Conservation (phyloP, 805 yeast species). For the Candida ovalis region DNA sequence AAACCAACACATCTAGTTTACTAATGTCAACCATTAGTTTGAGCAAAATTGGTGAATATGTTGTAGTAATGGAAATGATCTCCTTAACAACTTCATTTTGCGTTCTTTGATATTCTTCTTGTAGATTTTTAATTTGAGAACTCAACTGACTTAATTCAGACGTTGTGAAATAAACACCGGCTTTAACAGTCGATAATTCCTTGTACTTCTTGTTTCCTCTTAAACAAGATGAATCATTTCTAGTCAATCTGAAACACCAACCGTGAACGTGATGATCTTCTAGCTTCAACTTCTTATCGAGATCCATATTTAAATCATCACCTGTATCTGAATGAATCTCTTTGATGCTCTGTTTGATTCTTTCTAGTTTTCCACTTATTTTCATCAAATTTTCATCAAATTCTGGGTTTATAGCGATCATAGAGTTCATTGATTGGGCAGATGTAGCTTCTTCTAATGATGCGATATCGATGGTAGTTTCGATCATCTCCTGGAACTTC, state of each 20-base stretch:
- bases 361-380: slow-evolving; percentile 56
- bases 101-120: slow-evolving; percentile 64
- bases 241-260: slow-evolving; percentile 90
- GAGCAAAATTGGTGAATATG: slow-evolving; percentile 77
- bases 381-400: slow-evolving; percentile 73
- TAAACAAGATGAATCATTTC: slow-evolving; percentile 80
- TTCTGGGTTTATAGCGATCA: slow-evolving; percentile 79
- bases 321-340: slow-evolving; percentile 61
- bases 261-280: slow-evolving; percentile 88
- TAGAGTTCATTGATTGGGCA: slow-evolving; percentile 24
- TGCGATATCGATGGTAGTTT: slow-evolving; percentile 84
- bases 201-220: slow-evolving; percentile 60
- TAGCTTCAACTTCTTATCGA: slow-evolving; percentile 82
- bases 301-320: slow-evolving; percentile 73
- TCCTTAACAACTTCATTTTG: slow-evolving; percentile 80
- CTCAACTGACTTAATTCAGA: slow-evolving; percentile 56
- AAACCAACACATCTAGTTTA: slow-evolving; percentile 74
- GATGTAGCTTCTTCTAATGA: slow-evolving; percentile 76
- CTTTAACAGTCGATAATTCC: slow-evolving; percentile 88
- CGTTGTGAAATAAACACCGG: slow-evolving; percentile 92
- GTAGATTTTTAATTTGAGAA: slow-evolving; percentile 51
- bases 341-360: slow-evolving; percentile 50
- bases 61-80: slow-evolving; percentile 72
- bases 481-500: slow-evolving; percentile 81
- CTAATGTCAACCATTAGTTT: slow-evolving; percentile 62